Base-by-base conservation (phyloP, 768 basidiomycete genomes). In the Filobasidium wieringae region DNA sequence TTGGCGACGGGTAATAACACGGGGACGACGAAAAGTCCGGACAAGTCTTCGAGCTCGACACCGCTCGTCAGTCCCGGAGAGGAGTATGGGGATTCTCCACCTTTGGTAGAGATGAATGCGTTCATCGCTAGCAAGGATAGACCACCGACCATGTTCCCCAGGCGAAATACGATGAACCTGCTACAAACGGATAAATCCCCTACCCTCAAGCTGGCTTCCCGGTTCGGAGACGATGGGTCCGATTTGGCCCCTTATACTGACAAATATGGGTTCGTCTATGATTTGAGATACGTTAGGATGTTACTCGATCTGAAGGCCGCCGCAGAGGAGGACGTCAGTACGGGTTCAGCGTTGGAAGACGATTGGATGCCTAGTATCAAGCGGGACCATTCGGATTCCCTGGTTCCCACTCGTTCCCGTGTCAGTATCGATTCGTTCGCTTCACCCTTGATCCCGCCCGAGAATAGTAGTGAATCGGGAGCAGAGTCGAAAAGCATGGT, bases 261-360 rank as follows among this genome's bases (percentile, higher is more conserved):
- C 52, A 61, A 70, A 30, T 73, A 70, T 55, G 72, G 72, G 3
- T 73, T 73, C 51, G 71, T 73, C 22, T 73, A 69, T 68, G 61
- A 64, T 27, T 17, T 58, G 15, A 37, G 51, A 29, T 58, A 58
- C 19, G 57, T 58, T 36, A 33, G 51, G 40, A 52, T 58, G 51
- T 26, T 58, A 24, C 40, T 58, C 49, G 57, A 58, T 45, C 51
- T 58, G 12, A 47, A 57, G 36, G 31, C 49, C 19, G 50, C 49
- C 19, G 22, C 57, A 24, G 57, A 43, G 30, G 51, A 53, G 17
- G 51, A 26, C 26, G 45, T 33, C 33, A 14, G 15, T 17, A 30
- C 11, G 41, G 26, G 17, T 5, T 27, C n/a, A 6, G 24, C 19
- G 15, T 24, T n/a, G 19, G 39, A 51, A 7, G 47, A 27, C 3